Base-by-base conservation (phyloP, 139 green algal species). In the Trebouxia sp. region DNA sequence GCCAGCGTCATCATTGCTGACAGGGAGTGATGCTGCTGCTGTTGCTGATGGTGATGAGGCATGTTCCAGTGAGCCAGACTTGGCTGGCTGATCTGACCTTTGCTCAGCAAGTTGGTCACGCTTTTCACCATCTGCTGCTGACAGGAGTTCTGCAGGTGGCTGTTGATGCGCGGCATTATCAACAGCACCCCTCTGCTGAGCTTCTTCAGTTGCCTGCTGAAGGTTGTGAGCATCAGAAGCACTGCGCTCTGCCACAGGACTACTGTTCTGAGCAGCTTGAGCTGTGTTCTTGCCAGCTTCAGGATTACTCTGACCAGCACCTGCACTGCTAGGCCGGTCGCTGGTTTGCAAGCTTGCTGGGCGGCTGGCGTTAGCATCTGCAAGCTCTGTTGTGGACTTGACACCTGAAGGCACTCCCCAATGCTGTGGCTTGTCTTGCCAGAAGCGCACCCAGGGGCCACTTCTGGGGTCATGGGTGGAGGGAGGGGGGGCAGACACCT, bases 401-500 rank as follows among this genome's bases (percentile, higher is more conserved):
- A 53, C 41, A 38, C 28, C 41, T 41, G 69, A 41, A 0, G 39
- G 69, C 1, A 38, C 8, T 12, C 69, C 69, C 69, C 69, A 77
- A 24, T 77, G 69, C 69, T 77, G 69, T 9, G 69, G 69, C 69
- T 77, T 77, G 69, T 77, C 69, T 37, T 66, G 55, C 56, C 51
- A 53, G 51, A 55, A 79, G 15, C 74, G 47, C 50, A 55, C 42
- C 48, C 74, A 79, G 42, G 42, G n/a, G 42, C 69, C 42, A 22
- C 30, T 75, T 22, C 42, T n/a, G 32, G 83, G 83, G 66, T 83
- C 28, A 81, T 79, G 74, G 37, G 28, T 39, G 12, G 56, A 75
- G 24, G 83, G 72, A 22, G 83, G 78, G 15, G 77, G 77, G 1
- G 84, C 83, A 6, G 83, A 78, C 28, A 87, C 84, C 62, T 87